Evolutionary conservation across 2,329 filamentous ascomycete species (phyloP).

Genomic region (Teratosphaeria zuluensis): DNA sequence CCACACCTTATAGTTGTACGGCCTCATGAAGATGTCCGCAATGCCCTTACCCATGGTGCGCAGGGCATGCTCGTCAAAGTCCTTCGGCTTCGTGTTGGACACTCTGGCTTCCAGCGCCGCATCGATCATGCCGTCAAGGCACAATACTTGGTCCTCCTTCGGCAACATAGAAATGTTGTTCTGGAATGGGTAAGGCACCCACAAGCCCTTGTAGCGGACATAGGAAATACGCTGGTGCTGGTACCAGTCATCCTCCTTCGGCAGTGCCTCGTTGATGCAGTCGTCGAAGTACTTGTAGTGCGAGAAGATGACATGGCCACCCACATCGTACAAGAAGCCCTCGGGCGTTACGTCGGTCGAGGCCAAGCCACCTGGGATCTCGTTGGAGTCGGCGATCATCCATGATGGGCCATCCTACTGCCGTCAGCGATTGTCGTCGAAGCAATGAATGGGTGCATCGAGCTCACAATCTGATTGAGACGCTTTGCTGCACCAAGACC

Average conservation of each 20-base stretch:
- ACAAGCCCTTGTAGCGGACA: constrained; percentile 89
- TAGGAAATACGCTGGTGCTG: constrained; percentile 98
- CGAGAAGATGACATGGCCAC: constrained; percentile 97
- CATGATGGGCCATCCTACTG: constrained; percentile 78
- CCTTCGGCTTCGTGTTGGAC: constrained; percentile 80
- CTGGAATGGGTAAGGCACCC: constrained; percentile 99
- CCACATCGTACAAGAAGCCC: constrained; percentile 97
- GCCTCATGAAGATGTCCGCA: constrained; percentile 94
- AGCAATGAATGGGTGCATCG: constrained; percentile 2
- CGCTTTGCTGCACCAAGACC: constrained; percentile 97
- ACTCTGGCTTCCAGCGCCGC: constrained; percentile 80
- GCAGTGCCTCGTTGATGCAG: constrained; percentile 92
- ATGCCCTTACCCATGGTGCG: constrained; percentile 83
- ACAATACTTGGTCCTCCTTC: constrained; percentile 92
- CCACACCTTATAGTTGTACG: constrained; percentile 99
- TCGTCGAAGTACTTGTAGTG: constrained; percentile 99
- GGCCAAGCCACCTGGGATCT: constrained; percentile 89
- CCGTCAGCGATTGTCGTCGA: constrained; percentile 3
- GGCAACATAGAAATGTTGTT: constrained; percentile 99
- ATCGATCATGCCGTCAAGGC: constrained; percentile 93
- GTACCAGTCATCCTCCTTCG: constrained; percentile 91
- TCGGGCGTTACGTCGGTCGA: constrained; percentile 91
- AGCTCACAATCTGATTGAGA: constrained; percentile 81
- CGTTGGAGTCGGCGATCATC: constrained; percentile 87
- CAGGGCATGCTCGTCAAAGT: constrained; percentile 98